phyloP scores from a whole-genome alignment of 169 alveolate species.

The Cystoisospora suis region DNA sequence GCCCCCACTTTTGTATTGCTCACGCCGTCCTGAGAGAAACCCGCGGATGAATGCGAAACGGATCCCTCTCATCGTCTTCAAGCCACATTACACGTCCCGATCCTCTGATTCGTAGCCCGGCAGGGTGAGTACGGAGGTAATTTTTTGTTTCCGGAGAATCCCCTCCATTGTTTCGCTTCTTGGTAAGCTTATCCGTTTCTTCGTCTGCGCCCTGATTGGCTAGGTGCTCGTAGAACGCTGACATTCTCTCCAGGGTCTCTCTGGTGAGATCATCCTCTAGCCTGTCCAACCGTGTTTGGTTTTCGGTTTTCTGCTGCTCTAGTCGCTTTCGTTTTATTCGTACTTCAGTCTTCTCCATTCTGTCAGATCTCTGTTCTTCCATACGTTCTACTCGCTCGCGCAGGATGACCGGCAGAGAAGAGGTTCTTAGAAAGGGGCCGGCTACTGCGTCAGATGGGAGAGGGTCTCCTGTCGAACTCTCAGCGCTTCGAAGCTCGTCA shows the following conservation, averaged over 20 bases:
- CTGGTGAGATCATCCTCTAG: background rate
- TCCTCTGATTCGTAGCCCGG: background rate
- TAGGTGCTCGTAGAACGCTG: background rate
- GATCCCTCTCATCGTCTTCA: background rate
- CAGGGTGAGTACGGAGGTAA: background rate
- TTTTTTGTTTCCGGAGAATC: background rate
- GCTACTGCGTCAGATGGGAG: background rate
- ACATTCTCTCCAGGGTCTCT: no score
- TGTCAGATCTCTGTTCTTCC: background rate
- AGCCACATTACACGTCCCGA: conserved; percentile 1
- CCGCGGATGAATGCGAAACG: conserved; percentile 4
- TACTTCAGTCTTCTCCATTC: background rate
- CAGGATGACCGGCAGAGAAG: conserved; percentile 13
- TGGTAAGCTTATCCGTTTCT: background rate
- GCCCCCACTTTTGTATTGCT: no score
- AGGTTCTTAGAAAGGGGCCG: background rate
- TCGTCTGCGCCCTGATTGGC: background rate
- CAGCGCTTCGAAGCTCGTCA: conserved; percentile 15
- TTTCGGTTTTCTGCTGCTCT: background rate
- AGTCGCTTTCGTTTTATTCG: background rate
- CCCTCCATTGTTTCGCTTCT: background rate
- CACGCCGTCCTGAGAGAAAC: no score
- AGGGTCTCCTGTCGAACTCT: background rate
- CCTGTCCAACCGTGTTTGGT: background rate
- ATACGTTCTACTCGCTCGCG: background rate